Base-by-base conservation (phyloP, 495 filamentous ascomycete genomes). In the Neurospora sp. region DNA sequence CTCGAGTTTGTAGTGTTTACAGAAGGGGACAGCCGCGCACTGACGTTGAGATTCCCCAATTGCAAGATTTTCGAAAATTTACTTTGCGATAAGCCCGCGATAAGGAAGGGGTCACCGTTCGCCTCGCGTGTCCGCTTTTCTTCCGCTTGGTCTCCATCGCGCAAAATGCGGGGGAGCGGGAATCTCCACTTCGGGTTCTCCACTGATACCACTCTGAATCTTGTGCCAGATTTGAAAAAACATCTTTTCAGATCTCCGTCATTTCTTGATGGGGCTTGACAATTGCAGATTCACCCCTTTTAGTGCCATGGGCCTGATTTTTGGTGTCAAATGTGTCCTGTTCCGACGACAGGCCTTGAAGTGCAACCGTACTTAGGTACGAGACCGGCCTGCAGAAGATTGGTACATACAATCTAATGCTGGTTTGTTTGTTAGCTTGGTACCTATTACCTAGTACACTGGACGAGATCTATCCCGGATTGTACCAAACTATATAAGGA, bases 41-140 rank as follows among this genome's bases (percentile, higher is more conserved):
- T 34, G 28, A 66, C 70, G 69, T 70, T 43, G 28, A 69, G 45
- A 43, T 34, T 40, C 19, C 70, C 43, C 70, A 42, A 42, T 40
- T 74, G 40, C n/a, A 69, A 66, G 54, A 24, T 24, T 36, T 70
- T 74, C 21, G 66, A 76, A 78, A 78, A 75, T 76, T 78, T 78
- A 72, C 76, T 54, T 66, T 48, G 48, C 66, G 76, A 77, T 77
- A 77, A 77, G 76, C 71, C 0, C 28, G 11, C 54, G 76, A 77
- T 77, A 77, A 77, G 70, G 42, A 34, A 28, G 19, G 7, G 39
- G 43, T 43, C 54, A 69, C 73, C 39, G 66, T 70, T 71, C 42
- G 70, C 11, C n/a, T 59, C n/a, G 48, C 43, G 21, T 28, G 48
- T 59, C 54, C 54, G 54, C 54, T 34, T 62, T 62, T 62, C 15